Base-by-base conservation (phyloP, 1,284 basidiomycete species). In the Somion occarium region DNA sequence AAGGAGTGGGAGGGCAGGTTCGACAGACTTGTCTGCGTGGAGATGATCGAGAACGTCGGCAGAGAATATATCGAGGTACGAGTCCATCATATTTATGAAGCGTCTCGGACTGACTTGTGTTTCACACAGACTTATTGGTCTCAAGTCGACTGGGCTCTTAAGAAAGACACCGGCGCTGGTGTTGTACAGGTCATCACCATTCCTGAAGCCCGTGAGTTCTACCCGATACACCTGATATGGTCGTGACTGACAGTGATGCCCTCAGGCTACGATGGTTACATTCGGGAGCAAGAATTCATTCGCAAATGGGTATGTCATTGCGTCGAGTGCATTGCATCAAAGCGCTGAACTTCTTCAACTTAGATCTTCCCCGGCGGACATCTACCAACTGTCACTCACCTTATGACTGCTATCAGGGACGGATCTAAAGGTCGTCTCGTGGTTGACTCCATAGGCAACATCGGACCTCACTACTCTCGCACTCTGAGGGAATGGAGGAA, bases 41-140 rank as follows among this genome's bases (percentile, higher is more conserved):
- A 91, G 69, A 91, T 92, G 88, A 78, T 91, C 12, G 88, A 91
- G 65, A 82, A 83, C 0, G 88, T 92, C 5, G 89, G 89, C 3
- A 66, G 70, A 50, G 84, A 86, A 59, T 88, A 79, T 60, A 61
- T 88, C 54, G 73, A 78, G 46, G 74, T 70, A 46, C 18, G 61
- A 23, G 56, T 56, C 5, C 15, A 9, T 25, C 27, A 26, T 42
- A n/a, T 48, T 19, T 39, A 34, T 34, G 7, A 7, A 15, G 15
- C 15, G 30, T 7, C 30, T 34, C 30, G 15, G 30, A 34, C 30
- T 34, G n/a, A n/a, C n/a, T n/a, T n/a, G n/a, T 19, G n/a, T n/a
- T n/a, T n/a, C n/a, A n/a, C n/a, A n/a, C 30, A 67, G 62, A 62
- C 60, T 37, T 90, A 90, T 66, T 92, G 87, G 75, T 64, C 66